Base-by-base conservation (phyloP, 345 rosid species). In the Gossypium longicalyx region DNA sequence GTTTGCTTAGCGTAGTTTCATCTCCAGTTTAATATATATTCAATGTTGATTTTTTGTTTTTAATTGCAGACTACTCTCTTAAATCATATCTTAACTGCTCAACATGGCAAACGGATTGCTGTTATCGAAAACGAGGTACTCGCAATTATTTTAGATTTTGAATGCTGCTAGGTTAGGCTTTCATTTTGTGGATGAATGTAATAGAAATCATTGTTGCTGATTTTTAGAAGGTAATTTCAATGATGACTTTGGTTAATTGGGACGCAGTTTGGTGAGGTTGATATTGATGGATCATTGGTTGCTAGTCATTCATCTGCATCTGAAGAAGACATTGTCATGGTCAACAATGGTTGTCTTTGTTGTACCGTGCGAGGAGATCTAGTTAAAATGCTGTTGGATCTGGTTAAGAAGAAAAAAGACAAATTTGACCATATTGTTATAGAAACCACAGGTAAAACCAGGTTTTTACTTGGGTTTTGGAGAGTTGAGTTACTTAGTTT, bases 111-210 rank as follows among this genome's bases (percentile, higher is more conserved):
- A 80, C 79, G 90, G 60, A 89, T 91, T 64, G 97, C 97, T 19
- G 94, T 91, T 20, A 88, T 91, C 3, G 97, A 91, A 78, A 91
- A 91, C 74, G 94, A 91, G 97, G 93, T 89, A 60, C 67, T 47
- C 23, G 25, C 38, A 20, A n/a, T 13, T 9, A 2, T 71, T 71
- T 65, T 15, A 23, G 67, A 23, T 48, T 67, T 9, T 9, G 38
- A 57, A 8, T 9, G 41, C 41, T 23, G n/a, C 53, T 58, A 3
- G 57, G 20, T 4, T 27, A 15, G 41, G 12, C 3, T 49, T 16
- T 67, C 60, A 19, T 22, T 10, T 65, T 43, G 34, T 17, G 45
- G 45, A 3, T 56, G 27, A 67, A 45, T 2, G 9, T 67, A 45
- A 23, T 20, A 20, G 29, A 45, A 67, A 45, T 67, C 2, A 2